Conservation (phyloP, 1,284 basidiomycete genomes). For the Cryptococcus jaspeensis region DNA sequence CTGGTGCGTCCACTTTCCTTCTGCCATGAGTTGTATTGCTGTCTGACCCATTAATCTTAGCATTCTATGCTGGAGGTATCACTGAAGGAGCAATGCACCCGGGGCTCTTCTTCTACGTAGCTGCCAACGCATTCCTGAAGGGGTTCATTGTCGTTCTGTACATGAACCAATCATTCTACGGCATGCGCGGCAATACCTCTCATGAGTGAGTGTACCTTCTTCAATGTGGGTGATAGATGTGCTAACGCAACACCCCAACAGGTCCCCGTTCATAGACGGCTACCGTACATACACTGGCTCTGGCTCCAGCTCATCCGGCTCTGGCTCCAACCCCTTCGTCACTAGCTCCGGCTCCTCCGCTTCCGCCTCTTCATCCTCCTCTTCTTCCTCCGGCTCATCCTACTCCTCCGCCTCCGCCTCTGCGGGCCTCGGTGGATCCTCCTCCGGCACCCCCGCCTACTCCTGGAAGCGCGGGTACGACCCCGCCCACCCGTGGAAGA, state of each 20-base stretch:
- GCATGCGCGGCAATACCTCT: slow-evolving; percentile 14
- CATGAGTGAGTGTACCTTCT: slow-evolving; percentile 7
- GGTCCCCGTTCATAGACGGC: background rate
- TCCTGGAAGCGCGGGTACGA: background rate
- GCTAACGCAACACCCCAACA: background rate
- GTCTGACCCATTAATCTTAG: background rate
- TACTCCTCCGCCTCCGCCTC: background rate
- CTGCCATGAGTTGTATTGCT: background rate
- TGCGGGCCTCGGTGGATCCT: background rate
- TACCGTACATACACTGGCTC: background rate
- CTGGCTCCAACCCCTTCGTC: background rate
- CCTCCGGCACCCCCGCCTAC: background rate
- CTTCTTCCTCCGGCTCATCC: background rate
- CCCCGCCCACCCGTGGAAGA: slow-evolving; percentile 1
- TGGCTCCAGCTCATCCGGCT: slow-evolving; percentile 1
- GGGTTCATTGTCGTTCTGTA: slow-evolving; percentile 26
- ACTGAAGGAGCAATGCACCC: slow-evolving; percentile 16
- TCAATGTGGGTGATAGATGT: background rate
- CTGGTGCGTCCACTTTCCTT: background rate
- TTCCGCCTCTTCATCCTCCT: background rate
- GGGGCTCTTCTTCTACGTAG: slow-evolving; percentile 16
- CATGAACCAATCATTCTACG: slow-evolving; percentile 34
- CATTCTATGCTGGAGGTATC: slow-evolving; percentile 26
- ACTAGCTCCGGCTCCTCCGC: background rate
- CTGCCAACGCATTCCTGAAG: slow-evolving; percentile 25